Evolutionary conservation across 108 stramenopile genomes (phyloP), one percentile per base, ranked within the genome.

Genomic region (Skeletonema menzelii): DNA sequence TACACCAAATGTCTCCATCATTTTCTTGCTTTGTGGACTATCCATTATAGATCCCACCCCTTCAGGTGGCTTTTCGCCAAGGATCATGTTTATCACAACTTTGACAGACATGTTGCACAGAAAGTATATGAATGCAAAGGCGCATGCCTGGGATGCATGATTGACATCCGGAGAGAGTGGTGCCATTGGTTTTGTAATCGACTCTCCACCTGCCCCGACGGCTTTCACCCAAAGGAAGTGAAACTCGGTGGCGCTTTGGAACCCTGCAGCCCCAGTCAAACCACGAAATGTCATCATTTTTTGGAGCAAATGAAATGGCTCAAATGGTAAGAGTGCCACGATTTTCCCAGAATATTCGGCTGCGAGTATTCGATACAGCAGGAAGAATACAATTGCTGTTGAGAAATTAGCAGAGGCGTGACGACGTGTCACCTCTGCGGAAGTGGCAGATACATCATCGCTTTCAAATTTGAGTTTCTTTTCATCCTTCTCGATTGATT

Each of bases 61-160:
- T 27, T 72, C 67, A 67, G 93, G 93, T 20, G 91, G 80, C 15
- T 86, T 73, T 1, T 66, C 78, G 12, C 86, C 93, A 24, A 92
- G 42, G 6, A 75, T 42, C 67, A 79, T 75, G 46, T 73, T 85
- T 8, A 90, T 74, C 34, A 88, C 87, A 65, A 76, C 83, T 63
- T 95, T 95, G 11, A 92, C 86, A 10, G 83, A 82, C 35, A 88
- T 40, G 22, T 70, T 77, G 57, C 79, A 75, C 65, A 95, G 37
- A 19, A 87, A 55, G 63, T 95, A 95, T 22, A 95, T 71, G 56
- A 95, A 89, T 53, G 89, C 63, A 67, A 90, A 92, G 4, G 87
- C 68, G 24, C 76, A 80, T 34, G 88, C 91, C 69, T 92, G 91
- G 10, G 83, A 80, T 7, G 71, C 74, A 59, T 55, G 53, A 22